These are phyloP conservation scores for Fusarium guadeloupense DNA, from an alignment of 2,329 filamentous ascomycete species.

Conservation along the genomic window DNA sequence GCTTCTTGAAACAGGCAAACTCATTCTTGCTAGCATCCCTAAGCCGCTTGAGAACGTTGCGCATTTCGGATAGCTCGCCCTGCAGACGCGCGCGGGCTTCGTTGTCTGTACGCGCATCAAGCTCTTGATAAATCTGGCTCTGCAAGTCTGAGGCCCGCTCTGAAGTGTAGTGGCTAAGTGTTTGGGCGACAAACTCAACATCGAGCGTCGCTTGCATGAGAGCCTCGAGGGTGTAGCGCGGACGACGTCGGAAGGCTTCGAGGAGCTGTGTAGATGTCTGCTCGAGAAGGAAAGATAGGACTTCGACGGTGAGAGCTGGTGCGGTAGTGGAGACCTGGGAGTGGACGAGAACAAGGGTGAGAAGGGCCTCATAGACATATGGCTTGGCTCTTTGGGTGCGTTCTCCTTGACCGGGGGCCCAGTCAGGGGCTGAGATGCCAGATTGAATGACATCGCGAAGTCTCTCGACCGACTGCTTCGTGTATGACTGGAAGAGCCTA, in stretches of 20 bases:
- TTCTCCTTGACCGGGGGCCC: constrained; percentile 68
- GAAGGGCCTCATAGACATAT: constrained; percentile 88
- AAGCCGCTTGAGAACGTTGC: constrained; percentile 83
- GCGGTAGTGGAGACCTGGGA: constrained; percentile 87
- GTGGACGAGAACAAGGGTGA: constrained; percentile 89
- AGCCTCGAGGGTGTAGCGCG: constrained; percentile 77
- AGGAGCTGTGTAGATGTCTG: constrained; percentile 83
- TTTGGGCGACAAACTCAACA: constrained; percentile 96
- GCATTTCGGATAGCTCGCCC: constrained; percentile 88
- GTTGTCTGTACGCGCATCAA: constrained; percentile 90
- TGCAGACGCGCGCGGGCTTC: constrained; percentile 83
- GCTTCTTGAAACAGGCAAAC: constrained; percentile 85
- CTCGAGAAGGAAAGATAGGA: constrained; percentile 88
- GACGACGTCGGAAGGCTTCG: constrained; percentile 75
- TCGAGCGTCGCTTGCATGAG: constrained; percentile 98
- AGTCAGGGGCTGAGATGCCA: constrained; percentile 76
- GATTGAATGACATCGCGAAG: constrained; percentile 75
- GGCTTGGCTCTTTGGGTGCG: constrained; percentile 80
- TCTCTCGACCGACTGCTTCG: constrained; percentile 74
- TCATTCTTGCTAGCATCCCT: constrained; percentile 84
- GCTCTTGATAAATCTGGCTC: constrained; percentile 88
- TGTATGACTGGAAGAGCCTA: constrained; percentile 92
- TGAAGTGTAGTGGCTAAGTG: constrained; percentile 87
- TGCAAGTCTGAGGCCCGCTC: constrained; percentile 83
- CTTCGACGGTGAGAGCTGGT: constrained; percentile 77